Evolutionary conservation across 1,284 basidiomycete species (phyloP), one percentile per base, ranked within the genome.

Genomic region (Marasmius fiardii): DNA sequence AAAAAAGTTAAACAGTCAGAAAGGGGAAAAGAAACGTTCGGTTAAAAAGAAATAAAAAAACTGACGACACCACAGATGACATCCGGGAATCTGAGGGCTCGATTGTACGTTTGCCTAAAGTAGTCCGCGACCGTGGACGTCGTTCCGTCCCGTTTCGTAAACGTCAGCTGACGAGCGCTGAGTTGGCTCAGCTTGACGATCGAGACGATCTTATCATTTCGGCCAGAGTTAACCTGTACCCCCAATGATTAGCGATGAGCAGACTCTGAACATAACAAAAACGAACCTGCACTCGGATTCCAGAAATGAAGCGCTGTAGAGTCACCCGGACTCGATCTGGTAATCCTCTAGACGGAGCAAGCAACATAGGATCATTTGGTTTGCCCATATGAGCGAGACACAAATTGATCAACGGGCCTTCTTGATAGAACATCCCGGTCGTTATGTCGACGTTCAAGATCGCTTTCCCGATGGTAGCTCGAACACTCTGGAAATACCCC

Each of bases 381-480:
- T 52, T 58, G 75, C 74, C 14, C 4, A 41, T 14, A n/a, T 41
- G n/a, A 20, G n/a, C 20, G 7, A 41, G 20, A n/a, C 39, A 41
- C n/a, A n/a, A 7, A 6, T 20, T 41, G 7, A 41, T 16, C 39
- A 41, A 41, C 11, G 70, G 64, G 0, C 76, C 76, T 43, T 67
- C 62, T 65, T 83, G 83, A 67, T 86, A 91, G 86, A 92, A 90
- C 0, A 82, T 79, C 0, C 83, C 88, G 0, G 90, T 90, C 1
- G 83, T 83, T 55, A 90, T 88, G 60, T 92, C 89, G 58, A 92
- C 78, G 61, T 92, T 92, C 64, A 92, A 81, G 44, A 90, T 69
- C 74, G 90, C 82, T 16, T 74, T 75, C 1, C 81, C 80, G n/a
- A 83, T 77, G 0, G 81, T 85, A 8, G 88, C 88, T 12, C 89